A percentile compares a stretch with the other conserved stretches of the same genome.
These are phyloP conservation scores for Elsinoe australis DNA, from an alignment of 2,329 filamentous ascomycete species.

Conservation along the genomic window DNA sequence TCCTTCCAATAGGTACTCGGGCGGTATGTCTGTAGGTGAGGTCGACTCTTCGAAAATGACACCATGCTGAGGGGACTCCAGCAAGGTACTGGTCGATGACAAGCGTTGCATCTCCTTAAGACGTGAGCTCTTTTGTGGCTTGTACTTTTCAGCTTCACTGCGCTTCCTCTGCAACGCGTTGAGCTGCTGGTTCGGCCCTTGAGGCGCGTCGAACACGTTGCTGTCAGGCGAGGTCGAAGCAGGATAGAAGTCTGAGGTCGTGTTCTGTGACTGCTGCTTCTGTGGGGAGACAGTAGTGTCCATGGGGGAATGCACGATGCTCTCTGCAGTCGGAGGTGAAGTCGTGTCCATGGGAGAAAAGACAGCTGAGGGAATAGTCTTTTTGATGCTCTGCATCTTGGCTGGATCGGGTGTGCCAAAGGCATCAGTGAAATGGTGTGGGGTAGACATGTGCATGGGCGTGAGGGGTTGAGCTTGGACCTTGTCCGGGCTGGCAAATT, in stretches of 20 bases:
- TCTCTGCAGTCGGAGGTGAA: background rate
- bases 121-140: constrained; percentile 37
- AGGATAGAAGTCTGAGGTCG: background rate
- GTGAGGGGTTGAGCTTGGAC: background rate
- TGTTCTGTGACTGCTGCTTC: constrained; percentile 10
- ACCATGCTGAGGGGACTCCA: constrained; percentile 5
- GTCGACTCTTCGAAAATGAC: constrained; percentile 2
- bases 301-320: no score
- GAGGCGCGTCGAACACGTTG: background rate
- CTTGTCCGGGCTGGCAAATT: background rate
- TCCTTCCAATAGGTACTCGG: background rate
- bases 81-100: constrained; percentile 17
- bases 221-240: background rate
- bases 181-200: constrained; percentile 15
- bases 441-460: background rate
- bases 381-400: constrained; percentile 1
- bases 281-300: background rate
- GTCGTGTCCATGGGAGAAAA: background rate
- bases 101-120: constrained; percentile 32
- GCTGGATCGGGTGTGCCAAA: constrained; percentile 4
- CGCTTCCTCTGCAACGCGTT: constrained; percentile 8
- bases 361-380: background rate
- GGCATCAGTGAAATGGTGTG: constrained; percentile 1
- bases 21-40: constrained; percentile 6
- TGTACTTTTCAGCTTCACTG: constrained; percentile 34